Percentiles rank a stretch among this genome's conserved stretches.
These are phyloP conservation scores for Ogataea salicorniae DNA, from an alignment of 805 yeast genomes.

Conservation along the genomic window DNA sequence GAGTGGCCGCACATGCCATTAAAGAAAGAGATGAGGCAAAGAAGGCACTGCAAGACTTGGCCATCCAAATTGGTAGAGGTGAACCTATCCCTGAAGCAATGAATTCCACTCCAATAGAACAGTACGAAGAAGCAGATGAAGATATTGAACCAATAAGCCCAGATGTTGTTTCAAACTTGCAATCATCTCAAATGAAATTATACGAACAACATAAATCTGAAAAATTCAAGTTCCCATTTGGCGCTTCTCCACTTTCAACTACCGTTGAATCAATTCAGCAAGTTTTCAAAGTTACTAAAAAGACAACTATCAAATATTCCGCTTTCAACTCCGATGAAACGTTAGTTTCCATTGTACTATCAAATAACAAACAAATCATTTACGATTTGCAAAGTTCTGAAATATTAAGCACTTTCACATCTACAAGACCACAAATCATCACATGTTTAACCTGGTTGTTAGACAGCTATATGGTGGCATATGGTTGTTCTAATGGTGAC, in stretches of 20 bases:
- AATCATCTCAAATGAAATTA: constrained; percentile 15
- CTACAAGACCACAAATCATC: not conserved
- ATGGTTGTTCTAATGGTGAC: constrained; percentile 1
- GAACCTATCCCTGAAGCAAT: constrained; percentile 3
- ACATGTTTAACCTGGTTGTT: not conserved
- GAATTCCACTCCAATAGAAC: constrained; percentile 4
- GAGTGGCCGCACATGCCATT: constrained; percentile 75
- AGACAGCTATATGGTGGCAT: not conserved
- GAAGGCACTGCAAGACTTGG: constrained; percentile 54
- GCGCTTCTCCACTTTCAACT: not conserved
- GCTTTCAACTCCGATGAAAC: not conserved
- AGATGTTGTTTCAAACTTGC: constrained; percentile 4
- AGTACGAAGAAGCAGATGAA: constrained; percentile 21
- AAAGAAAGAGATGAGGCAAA: constrained; percentile 72
- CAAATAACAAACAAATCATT: not conserved
- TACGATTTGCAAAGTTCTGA: not conserved
- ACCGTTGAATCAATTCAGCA: not conserved
- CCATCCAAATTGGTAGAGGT: constrained; percentile 35
- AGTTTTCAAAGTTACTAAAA: not conserved
- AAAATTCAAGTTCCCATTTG: constrained; percentile 14
- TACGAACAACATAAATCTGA: constrained; percentile 18
- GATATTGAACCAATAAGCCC: constrained; percentile 9
- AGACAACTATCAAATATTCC: not conserved
- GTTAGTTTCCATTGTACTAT: not conserved
- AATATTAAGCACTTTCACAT: not conserved